Base-by-base conservation (phyloP, 129 eudicot genomes). In the Centella asiatica region DNA sequence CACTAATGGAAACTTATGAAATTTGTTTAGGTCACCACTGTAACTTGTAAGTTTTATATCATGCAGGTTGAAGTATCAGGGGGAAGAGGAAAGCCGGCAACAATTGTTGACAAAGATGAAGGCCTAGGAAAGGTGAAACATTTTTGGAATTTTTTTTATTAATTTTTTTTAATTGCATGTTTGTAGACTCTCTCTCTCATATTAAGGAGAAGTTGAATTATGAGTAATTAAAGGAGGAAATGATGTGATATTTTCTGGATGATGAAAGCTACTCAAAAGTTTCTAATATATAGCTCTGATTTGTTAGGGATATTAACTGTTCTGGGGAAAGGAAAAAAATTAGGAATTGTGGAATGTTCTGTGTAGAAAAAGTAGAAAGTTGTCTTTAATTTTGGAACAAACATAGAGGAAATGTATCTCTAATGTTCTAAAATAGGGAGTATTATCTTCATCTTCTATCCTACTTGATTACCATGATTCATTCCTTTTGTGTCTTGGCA, bases 61-160 rank as follows among this genome's bases (percentile, higher is more conserved):
- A 13, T 72, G 66, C 84, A 92, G 98, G 96, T 92, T 73, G 98
- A 92, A 73, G 96, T 92, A 44, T 78, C 98, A 54, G 95, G 96
- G 40, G 96, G 96, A 67, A 81, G 96, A 78, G 98, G 98, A 82
- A 84, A 66, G 77, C 98, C 98, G 63, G 78, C 96, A 63, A 87
- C 84, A 18, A 67, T 84, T 73, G 90, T 92, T 77, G 90, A 87
- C 77, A 92, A 87, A 67, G 98, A 92, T 75, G 98, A 92, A 77
- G 98, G 94, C 70, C 80, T 84, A 51, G 87, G 84, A 70, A 90
- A 90, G 97, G 97, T 90, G 66, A 76, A 53, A 1, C 27, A 2
- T 7, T 47, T 45, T 32, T 4, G 13, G 42, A 2, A 27, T 12
- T 26, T 13, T 17, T 64, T 24, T 37, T 22, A 66, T 23, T 51